phyloP scores from a whole-genome alignment of 352 stramenopile genomes.

The Globisporangium abappressorium region DNA sequence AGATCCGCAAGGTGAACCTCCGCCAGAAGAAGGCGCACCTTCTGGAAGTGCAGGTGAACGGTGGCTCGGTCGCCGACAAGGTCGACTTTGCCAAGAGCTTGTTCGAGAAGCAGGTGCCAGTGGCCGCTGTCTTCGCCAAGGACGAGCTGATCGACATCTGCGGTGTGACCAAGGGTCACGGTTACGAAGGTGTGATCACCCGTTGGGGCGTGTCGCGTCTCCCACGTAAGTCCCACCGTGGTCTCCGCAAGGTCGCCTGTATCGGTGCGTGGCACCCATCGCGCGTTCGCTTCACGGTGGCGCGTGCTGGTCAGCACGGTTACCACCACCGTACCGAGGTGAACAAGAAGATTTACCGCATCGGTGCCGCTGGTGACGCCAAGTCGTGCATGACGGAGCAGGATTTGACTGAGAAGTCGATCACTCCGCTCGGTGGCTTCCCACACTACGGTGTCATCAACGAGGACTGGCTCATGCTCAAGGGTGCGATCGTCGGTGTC shows the following conservation, averaged over 20 bases:
- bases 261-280: constrained; percentile 99
- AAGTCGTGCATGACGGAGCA: constrained; percentile 97
- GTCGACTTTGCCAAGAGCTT: constrained; percentile 99
- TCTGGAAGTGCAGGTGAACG: constrained; percentile 99
- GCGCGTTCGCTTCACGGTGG: constrained; percentile 97
- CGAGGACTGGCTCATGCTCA: constrained; percentile 99
- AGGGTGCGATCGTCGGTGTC: constrained; percentile 96
- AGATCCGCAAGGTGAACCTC: constrained; percentile 99
- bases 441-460: constrained; percentile 99
- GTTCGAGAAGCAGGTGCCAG: constrained; percentile 99
- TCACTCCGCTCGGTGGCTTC: constrained; percentile 99
- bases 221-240: constrained; percentile 99
- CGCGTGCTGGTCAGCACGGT: constrained; percentile 99
- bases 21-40: constrained; percentile 99
- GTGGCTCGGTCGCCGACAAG: constrained; percentile 96
- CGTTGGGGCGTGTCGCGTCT: constrained; percentile 99
- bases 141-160: constrained; percentile 99
- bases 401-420: constrained; percentile 99
- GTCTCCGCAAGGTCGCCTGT: constrained; percentile 99
- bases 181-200: constrained; percentile 98
- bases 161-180: constrained; percentile 99
- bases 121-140: constrained; percentile 94
- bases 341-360: constrained; percentile 99
- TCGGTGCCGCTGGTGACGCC: constrained; percentile 91
- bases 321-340: constrained; percentile 99